A percentile compares a stretch with the other conserved stretches of the same genome.
These are phyloP conservation scores for Cyclotella distinguenda DNA, from an alignment of 108 stramenopile genomes.

Conservation along the genomic window DNA sequence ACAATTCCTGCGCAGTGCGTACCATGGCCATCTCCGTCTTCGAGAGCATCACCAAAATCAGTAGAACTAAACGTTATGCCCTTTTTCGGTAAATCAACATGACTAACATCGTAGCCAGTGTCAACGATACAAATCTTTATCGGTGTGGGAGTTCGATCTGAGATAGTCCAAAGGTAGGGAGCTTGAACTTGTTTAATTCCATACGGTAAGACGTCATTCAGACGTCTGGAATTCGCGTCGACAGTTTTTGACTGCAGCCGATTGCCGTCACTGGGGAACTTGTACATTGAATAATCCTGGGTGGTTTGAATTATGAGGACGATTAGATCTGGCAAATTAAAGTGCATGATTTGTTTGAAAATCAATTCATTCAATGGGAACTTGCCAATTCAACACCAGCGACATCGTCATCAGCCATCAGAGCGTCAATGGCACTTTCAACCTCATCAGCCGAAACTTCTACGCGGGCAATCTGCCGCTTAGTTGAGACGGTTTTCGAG, in stretches of 20 bases:
- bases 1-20: conserved; percentile 47
- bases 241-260: background rate
- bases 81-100: conserved; percentile 47
- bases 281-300: conserved; percentile 17
- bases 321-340: background rate
- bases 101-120: conserved; percentile 50
- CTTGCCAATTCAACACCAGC: conserved; percentile 13
- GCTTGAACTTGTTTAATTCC: conserved; percentile 52
- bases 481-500: conserved; percentile 3
- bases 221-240: background rate
- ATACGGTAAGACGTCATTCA: conserved; percentile 23
- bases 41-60: background rate
- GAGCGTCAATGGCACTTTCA: background rate
- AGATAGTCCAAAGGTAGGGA: conserved; percentile 20
- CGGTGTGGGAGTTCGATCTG: background rate
- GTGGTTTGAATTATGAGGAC: background rate
- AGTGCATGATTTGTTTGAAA: background rate
- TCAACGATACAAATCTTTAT: conserved; percentile 61
- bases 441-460: background rate
- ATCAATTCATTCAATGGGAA: background rate
- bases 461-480: conserved; percentile 7
- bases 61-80: conserved; percentile 32
- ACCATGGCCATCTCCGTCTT: conserved; percentile 50
- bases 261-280: background rate
- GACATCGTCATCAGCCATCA: conserved; percentile 18